Evolutionary conservation across 306 rosid genomes (phyloP).

Genomic region (Castanospermum australe): DNA sequence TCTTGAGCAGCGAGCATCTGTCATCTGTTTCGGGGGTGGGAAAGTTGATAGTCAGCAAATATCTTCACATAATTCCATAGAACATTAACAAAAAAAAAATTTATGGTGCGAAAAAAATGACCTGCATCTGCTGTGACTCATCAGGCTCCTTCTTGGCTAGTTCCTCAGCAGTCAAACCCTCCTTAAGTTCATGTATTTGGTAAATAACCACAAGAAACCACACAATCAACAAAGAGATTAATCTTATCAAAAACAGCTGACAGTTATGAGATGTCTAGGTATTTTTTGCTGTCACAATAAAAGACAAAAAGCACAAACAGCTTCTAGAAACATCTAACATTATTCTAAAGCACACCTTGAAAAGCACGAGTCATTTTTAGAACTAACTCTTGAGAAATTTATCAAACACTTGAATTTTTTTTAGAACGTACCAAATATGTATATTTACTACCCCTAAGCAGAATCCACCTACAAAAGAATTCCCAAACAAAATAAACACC

Average conservation of each 20-base stretch:
- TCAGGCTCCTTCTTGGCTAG: constrained; percentile 69
- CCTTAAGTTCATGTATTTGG: constrained; percentile 49
- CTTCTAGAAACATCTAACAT: neutral
- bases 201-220: constrained; percentile 10
- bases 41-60: constrained; percentile 27
- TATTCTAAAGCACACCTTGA: neutral
- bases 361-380: neutral
- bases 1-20: constrained; percentile 85
- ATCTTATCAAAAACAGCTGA: constrained; percentile 12
- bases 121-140: constrained; percentile 83
- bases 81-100: constrained; percentile 1
- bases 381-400: neutral
- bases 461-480: neutral
- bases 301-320: neutral
- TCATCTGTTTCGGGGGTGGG: constrained; percentile 65
- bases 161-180: constrained; percentile 88
- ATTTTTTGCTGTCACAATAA: neutral
- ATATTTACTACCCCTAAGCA: neutral
- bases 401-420: neutral
- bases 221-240: constrained; percentile 7
- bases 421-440: neutral
- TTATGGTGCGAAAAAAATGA: constrained; percentile 26
- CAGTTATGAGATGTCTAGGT: neutral
- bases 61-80: constrained; percentile 14
- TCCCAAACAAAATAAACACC: neutral